Conservation (phyloP, 495 filamentous ascomycete species). For the Usnea hakonensis region DNA sequence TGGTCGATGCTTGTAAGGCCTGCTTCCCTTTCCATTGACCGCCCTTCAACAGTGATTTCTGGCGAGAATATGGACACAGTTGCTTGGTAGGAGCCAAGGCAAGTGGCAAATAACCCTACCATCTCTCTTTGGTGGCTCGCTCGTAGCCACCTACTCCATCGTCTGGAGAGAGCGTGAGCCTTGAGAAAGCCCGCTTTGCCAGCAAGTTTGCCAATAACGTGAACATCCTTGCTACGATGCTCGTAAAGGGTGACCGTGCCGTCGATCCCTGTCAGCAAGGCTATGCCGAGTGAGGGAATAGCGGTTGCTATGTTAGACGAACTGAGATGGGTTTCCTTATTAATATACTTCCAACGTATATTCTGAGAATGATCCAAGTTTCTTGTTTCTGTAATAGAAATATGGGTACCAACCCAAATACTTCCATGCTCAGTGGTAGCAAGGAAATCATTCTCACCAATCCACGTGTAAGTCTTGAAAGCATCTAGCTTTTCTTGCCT, state of each 20-base stretch:
- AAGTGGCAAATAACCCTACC: conserved; percentile 3
- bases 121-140: neutral
- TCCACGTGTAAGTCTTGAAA: conserved; percentile 59
- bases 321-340: conserved; percentile 27
- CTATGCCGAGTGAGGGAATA: conserved; percentile 28
- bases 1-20: neutral
- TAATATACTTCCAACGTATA: conserved; percentile 11
- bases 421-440: conserved; percentile 52
- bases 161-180: conserved; percentile 15
- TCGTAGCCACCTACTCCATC: neutral
- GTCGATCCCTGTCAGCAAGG: conserved; percentile 46
- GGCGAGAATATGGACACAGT: neutral
- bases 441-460: conserved; percentile 50
- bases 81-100: conserved; percentile 9
- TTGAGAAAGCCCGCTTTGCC: conserved; percentile 51
- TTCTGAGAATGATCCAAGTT: neutral
- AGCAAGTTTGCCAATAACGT: conserved; percentile 27
- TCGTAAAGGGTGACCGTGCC: conserved; percentile 46
- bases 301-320: conserved; percentile 39
- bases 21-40: neutral
- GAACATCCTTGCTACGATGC: conserved; percentile 22
- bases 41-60: neutral
- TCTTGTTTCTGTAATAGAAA: neutral
- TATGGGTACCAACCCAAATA: conserved; percentile 43
- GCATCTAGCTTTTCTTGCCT: conserved; percentile 30